phyloP scores from a whole-genome alignment of 495 filamentous ascomycete genomes.

The Hyaloscypha finlandica region DNA sequence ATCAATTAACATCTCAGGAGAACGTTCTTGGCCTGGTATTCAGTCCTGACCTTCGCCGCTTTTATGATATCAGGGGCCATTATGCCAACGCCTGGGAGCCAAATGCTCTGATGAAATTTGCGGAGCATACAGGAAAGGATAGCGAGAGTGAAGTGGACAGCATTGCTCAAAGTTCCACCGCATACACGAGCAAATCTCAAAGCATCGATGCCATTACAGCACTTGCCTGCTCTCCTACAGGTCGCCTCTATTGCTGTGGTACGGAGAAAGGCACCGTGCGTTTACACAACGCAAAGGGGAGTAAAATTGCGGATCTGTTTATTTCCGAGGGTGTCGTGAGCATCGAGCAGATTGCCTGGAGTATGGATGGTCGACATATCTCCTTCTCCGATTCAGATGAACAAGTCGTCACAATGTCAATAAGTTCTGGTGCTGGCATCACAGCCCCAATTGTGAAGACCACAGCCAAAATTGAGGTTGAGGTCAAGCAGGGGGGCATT shows the following conservation, averaged over 20 bases:
- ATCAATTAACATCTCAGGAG: slow-evolving; percentile 2
- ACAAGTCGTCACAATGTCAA: not conserved
- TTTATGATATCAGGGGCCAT: slow-evolving; percentile 2
- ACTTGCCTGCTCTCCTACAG: not conserved
- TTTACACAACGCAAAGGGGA: not conserved
- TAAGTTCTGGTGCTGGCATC: not conserved
- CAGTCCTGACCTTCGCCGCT: not conserved
- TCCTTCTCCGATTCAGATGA: not conserved
- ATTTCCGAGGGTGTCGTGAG: not conserved
- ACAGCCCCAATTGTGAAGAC: not conserved
- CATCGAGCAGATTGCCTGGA: not conserved
- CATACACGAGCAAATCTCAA: not conserved
- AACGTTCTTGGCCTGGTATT: not conserved
- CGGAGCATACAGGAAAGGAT: not conserved
- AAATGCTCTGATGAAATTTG: slow-evolving; percentile 1
- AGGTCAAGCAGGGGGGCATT: not conserved
- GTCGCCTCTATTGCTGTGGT: not conserved
- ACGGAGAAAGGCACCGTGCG: not conserved
- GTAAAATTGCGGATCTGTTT: not conserved
- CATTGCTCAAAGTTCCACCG: not conserved
- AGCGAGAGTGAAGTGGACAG: not conserved
- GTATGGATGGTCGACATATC: not conserved
- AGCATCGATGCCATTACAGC: not conserved
- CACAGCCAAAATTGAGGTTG: not conserved
- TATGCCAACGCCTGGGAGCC: not conserved